Conservation (phyloP, 2,329 filamentous ascomycete species). For the Botrytis fabae region DNA sequence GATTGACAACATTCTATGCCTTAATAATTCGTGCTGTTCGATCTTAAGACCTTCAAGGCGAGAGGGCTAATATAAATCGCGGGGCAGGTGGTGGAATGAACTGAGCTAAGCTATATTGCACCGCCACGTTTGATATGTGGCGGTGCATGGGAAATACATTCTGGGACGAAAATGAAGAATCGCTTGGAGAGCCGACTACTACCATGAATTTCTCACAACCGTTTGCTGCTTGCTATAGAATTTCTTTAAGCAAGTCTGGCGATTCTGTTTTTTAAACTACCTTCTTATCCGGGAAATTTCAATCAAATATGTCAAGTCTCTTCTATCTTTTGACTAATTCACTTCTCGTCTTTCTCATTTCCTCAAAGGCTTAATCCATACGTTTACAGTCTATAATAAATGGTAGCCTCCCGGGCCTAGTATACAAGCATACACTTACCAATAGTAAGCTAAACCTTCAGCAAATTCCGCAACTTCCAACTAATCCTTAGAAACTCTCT, state of each 20-base stretch:
- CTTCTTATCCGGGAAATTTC: neutral
- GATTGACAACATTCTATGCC: too few species aligned
- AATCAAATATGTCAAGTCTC: neutral
- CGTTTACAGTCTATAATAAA: neutral
- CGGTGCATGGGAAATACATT: neutral
- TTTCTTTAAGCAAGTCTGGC: neutral
- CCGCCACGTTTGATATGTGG: neutral
- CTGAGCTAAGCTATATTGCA: neutral
- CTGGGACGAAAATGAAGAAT: neutral
- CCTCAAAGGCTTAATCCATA: neutral
- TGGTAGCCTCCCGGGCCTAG: neutral
- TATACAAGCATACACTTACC: neutral
- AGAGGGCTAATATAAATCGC: neutral
- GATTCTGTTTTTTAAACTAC: neutral
- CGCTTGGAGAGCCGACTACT: too few species aligned
- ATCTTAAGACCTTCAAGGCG: neutral
- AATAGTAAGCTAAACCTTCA: neutral
- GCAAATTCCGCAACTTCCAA: neutral
- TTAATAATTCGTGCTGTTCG: neutral
- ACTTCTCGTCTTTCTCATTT: neutral
- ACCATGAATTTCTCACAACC: neutral
- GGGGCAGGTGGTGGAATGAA: neutral
- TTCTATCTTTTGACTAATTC: neutral
- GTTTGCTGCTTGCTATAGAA: neutral
- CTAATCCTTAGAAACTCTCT: slow-evolving; percentile 36